A percentile compares a stretch with the other conserved stretches of the same genome.
Evolutionary conservation across 257 asterid genomes (phyloP).

Genomic region (Gardenia jasminoides): DNA sequence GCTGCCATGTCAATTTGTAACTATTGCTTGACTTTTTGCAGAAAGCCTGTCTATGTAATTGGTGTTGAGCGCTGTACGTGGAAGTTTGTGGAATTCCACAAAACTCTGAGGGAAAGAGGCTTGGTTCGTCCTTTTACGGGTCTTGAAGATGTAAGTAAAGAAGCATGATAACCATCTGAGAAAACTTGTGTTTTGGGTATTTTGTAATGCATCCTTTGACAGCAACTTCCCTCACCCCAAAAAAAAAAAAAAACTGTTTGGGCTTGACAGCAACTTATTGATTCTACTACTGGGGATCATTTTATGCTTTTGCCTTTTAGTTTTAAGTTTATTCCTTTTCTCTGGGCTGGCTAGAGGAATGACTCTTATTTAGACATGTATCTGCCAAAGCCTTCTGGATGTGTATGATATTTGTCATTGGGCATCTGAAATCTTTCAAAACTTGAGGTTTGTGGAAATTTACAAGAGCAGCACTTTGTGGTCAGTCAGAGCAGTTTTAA

Average conservation of each 20-base stretch:
- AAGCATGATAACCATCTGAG: background rate
- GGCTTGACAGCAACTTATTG: background rate
- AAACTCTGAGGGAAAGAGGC: constrained; percentile 73
- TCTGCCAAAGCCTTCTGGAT: background rate
- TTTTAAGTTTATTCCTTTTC: too few species aligned
- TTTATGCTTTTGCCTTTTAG: background rate
- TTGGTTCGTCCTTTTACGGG: constrained; percentile 94
- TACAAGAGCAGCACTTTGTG: background rate
- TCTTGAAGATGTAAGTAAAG: constrained; percentile 85
- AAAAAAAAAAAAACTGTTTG: too few species aligned
- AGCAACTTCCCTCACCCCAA: too few species aligned
- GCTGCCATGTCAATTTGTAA: background rate
- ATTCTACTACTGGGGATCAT: background rate
- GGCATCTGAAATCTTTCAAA: background rate
- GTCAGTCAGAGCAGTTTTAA: background rate
- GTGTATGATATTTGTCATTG: background rate
- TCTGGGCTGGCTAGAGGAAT: background rate
- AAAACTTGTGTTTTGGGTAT: background rate
- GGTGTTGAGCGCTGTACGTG: constrained; percentile 90
- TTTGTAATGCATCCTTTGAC: background rate
- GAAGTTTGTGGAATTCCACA: constrained; percentile 86
- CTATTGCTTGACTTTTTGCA: constrained; percentile 30
- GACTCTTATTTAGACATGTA: background rate
- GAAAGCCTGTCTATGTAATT: constrained; percentile 93
- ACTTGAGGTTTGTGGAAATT: background rate